Evolutionary conservation across 1,284 basidiomycete species (phyloP).

Genomic region (Cryptococcus floricola): DNA sequence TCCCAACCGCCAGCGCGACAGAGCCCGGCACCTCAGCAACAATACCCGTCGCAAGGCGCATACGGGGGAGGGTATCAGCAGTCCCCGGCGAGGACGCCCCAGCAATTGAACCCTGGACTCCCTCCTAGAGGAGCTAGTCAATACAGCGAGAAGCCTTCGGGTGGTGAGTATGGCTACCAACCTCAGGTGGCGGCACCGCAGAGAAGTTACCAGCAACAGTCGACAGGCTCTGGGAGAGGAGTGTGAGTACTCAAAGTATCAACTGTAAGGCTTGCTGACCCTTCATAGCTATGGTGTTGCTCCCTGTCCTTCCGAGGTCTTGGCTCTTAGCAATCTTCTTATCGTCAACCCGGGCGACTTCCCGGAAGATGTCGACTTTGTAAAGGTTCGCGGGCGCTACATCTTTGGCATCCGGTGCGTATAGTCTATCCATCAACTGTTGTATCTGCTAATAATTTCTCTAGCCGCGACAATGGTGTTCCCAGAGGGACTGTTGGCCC

Average conservation of each 20-base stretch:
- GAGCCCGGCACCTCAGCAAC: conserved; percentile 25
- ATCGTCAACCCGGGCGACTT: conserved; percentile 76
- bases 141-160: conserved; percentile 23
- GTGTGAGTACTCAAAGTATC: conserved; percentile 23
- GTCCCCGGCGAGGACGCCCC: background rate
- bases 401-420: conserved; percentile 68
- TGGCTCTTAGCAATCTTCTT: conserved; percentile 77
- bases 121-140: conserved; percentile 8
- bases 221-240: conserved; percentile 21
- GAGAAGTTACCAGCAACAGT: conserved; percentile 7
- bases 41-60: conserved; percentile 2
- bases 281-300: conserved; percentile 39
- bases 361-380: conserved; percentile 60
- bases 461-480: conserved; percentile 72
- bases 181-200: conserved; percentile 5
- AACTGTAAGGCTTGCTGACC: background rate
- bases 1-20: conserved; percentile 21
- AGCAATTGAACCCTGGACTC: conserved; percentile 4
- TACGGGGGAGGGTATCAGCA: conserved; percentile 14
- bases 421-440: background rate
- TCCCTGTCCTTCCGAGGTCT: conserved; percentile 50
- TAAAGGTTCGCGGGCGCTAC: conserved; percentile 66
- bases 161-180: conserved; percentile 16
- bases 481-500: conserved; percentile 61
- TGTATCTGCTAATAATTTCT: background rate